A percentile compares a stretch with the other conserved stretches of the same genome.
phyloP scores from a whole-genome alignment of 2,329 filamentous ascomycete species.

The Cladorrhinum sp. region DNA sequence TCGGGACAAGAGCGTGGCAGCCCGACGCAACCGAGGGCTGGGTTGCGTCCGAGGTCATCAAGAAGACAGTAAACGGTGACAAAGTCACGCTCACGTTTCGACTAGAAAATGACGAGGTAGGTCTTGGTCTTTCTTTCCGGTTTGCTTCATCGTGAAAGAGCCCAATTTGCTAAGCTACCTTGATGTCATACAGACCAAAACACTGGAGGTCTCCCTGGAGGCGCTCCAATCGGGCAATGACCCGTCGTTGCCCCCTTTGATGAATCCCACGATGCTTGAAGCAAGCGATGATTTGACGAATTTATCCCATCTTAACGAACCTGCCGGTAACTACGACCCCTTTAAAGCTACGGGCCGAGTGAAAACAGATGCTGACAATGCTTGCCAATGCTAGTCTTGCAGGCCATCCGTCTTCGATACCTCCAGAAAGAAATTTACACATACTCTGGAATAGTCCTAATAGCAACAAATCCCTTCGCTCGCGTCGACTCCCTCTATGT shows the following conservation, averaged over 20 bases:
- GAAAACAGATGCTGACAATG: slow-evolving; percentile 22
- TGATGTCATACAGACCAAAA: slow-evolving; percentile 61
- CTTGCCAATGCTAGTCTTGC: slow-evolving; percentile 63
- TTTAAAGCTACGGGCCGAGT: background rate
- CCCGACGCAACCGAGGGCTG: slow-evolving; percentile 94
- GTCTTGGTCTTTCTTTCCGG: slow-evolving; percentile 16
- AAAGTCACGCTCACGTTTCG: slow-evolving; percentile 86
- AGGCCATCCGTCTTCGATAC: slow-evolving; percentile 96
- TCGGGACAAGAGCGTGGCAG: slow-evolving; percentile 97
- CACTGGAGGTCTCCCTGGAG: slow-evolving; percentile 71
- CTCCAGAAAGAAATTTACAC: slow-evolving; percentile 99
- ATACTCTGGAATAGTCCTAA: slow-evolving; percentile 97
- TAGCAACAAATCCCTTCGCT: slow-evolving; percentile 97
- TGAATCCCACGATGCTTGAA: slow-evolving; percentile 98
- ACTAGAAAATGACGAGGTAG: slow-evolving; percentile 89
- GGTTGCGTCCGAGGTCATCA: slow-evolving; percentile 91
- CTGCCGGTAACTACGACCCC: slow-evolving; percentile 66
- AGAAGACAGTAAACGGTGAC: slow-evolving; percentile 78
- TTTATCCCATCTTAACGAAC: slow-evolving; percentile 95
- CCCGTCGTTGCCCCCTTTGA: slow-evolving; percentile 79
- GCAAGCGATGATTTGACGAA: slow-evolving; percentile 98
- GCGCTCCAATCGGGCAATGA: slow-evolving; percentile 76
- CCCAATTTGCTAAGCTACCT: slow-evolving; percentile 14
- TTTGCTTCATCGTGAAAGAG: slow-evolving; percentile 10
- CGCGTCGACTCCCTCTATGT: slow-evolving; percentile 97